Conservation (phyloP, 345 rosid genomes). For the Populus deltoides region DNA sequence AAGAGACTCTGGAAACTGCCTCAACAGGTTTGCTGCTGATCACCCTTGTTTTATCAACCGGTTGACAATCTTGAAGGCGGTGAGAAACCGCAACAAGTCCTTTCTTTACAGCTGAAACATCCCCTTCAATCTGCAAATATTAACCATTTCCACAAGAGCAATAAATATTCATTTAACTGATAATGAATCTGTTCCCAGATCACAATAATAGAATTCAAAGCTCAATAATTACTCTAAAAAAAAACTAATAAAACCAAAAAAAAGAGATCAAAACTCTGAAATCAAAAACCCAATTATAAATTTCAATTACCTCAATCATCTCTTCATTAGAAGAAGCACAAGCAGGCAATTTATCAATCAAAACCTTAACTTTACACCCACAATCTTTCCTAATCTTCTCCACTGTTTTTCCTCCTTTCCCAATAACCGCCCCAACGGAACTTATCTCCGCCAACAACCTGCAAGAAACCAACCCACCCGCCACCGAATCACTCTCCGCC, state of each 20-base stretch:
- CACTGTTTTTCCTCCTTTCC: constrained; percentile 45
- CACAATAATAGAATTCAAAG: background rate
- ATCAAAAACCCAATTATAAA: background rate
- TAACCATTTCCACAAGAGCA: background rate
- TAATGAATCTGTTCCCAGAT: background rate
- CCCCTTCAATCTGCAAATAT: constrained; percentile 50
- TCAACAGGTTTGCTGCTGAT: constrained; percentile 19
- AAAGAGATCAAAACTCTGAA: background rate
- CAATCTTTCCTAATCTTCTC: constrained; percentile 57
- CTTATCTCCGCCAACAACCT: constrained; percentile 43
- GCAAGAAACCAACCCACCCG: constrained; percentile 40
- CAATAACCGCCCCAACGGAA: constrained; percentile 39
- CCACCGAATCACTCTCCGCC: constrained; percentile 32
- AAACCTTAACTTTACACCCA: constrained; percentile 49
- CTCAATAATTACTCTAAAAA: background rate
- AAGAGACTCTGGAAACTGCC: background rate
- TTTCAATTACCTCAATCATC: constrained; percentile 64
- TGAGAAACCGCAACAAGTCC: constrained; percentile 48
- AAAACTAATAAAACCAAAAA: background rate
- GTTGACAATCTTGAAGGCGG: constrained; percentile 41
- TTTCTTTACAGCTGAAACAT: constrained; percentile 53
- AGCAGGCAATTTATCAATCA: constrained; percentile 61
- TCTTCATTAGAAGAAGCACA: constrained; percentile 67
- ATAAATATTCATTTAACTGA: background rate
- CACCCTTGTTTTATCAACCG: constrained; percentile 26